These are phyloP conservation scores for Solanum tarijense DNA, from an alignment of 257 asterid genomes.

Conservation along the genomic window DNA sequence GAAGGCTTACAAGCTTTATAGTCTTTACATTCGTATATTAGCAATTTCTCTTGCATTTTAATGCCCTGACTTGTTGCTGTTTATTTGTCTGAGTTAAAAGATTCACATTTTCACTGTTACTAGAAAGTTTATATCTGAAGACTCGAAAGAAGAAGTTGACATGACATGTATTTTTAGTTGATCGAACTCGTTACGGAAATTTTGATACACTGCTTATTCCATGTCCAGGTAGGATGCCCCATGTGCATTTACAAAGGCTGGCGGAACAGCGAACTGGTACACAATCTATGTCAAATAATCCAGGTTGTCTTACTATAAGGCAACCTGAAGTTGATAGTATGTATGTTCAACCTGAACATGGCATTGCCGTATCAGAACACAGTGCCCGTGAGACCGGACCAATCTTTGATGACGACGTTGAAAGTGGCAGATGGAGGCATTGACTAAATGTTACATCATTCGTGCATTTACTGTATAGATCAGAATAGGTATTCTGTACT, in stretches of 20 bases:
- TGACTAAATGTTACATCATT: neutral
- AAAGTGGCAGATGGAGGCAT: constrained; percentile 30
- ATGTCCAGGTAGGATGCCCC: constrained; percentile 89
- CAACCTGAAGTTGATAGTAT: constrained; percentile 34
- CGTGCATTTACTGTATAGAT: constrained; percentile 2
- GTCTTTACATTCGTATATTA: neutral
- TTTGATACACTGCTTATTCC: neutral
- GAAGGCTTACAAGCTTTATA: neutral
- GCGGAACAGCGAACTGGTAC: constrained; percentile 41
- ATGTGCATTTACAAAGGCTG: constrained; percentile 71
- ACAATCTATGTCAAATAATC: constrained; percentile 21
- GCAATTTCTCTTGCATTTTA: neutral
- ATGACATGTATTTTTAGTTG: neutral
- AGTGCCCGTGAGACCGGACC: constrained; percentile 12
- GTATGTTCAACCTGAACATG: constrained; percentile 21
- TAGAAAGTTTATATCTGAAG: neutral
- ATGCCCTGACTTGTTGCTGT: neutral
- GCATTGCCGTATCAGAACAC: constrained; percentile 6
- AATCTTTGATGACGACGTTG: constrained; percentile 24
- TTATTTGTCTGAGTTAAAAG: neutral
- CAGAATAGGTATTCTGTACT: neutral
- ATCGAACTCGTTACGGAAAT: neutral
- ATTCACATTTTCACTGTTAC: neutral
- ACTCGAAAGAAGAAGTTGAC: neutral
- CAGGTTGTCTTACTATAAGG: constrained; percentile 22